Base-by-base conservation (phyloP, 2,329 filamentous ascomycete genomes). In the Penicillium occitanis region DNA sequence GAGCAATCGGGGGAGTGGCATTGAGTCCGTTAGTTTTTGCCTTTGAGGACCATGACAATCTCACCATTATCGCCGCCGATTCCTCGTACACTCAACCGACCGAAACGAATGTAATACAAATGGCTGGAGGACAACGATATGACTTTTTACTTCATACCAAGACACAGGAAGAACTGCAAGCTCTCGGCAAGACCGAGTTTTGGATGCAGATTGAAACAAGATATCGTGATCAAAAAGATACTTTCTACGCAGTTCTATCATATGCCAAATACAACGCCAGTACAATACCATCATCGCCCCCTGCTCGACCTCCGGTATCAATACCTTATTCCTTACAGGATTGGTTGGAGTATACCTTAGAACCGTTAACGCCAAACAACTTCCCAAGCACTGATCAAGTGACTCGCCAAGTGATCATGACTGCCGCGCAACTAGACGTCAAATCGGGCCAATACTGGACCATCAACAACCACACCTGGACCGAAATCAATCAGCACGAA, bases 21-120 rank as follows among this genome's bases (percentile, higher is more conserved):
- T 42, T 65, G 13, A 48, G 85, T 85, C 0, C 76, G 90, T 19
- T 87, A 85, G 0, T 80, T 85, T 68, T 75, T 84, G 3, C 81
- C 82, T 1, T 70, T 88, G 2, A 86, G 79, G 0, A 83, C 90
- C 48, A 86, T 5, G 88, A 91, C 69, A 71, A 78, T 1, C 72
- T 90, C 46, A 82, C 81, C 0, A 79, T 91, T 63, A 87, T 91
- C 64, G 84, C 85, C 65, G 87, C 85, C 0, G 88, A 90, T 67
- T 83, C 82, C 14, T 76, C 71, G 22, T 71, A 75, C 69, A 72
- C 72, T 10, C 68, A 75, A 61, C 68, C 68, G 13, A 51, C 66
- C 10, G 63, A 61, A 0, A 82, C 82, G 1, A 76, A 80, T 25
- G 81, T 83, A 68, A 78, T 90, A 62, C 86, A 89, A 70, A 70